Percentiles rank a stretch among this genome's conserved stretches.
Conservation (phyloP, 352 stramenopile genomes). For the Globisporangium viniferum region DNA sequence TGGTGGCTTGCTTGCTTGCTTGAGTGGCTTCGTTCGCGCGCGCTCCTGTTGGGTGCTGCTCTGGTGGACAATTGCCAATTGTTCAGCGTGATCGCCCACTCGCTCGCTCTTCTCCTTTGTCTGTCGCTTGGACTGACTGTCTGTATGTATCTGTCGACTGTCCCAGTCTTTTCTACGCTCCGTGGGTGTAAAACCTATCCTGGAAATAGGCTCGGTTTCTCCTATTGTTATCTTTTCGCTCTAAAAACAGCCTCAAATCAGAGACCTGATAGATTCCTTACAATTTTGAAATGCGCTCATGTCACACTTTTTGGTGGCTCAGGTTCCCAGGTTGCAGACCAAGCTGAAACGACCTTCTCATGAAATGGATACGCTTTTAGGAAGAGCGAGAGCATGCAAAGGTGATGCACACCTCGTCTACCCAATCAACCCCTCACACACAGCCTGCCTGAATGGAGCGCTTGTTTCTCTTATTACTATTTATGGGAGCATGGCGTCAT, state of each 20-base stretch:
- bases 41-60: constrained; percentile 20
- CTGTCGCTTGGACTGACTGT: constrained; percentile 1
- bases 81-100: neutral
- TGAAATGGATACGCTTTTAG: constrained; percentile 12
- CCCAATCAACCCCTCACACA: neutral
- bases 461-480: constrained; percentile 5
- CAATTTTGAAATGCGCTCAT: constrained; percentile 10
- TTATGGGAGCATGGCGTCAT: neutral
- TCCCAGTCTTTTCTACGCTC: constrained; percentile 5
- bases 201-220: constrained; percentile 1
- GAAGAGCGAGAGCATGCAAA: neutral
- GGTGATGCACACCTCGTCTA: neutral
- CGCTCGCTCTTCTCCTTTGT: neutral
- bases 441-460: neutral
- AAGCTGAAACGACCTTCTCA: constrained; percentile 3
- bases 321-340: neutral
- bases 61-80: constrained; percentile 14
- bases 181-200: neutral
- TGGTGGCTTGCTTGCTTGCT: neutral
- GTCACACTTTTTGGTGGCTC: constrained; percentile 8
- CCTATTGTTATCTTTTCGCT: neutral
- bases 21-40: constrained; percentile 4
- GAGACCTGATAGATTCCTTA: constrained; percentile 1
- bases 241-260: constrained; percentile 7
- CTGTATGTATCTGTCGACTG: constrained; percentile 6